Evolutionary conservation across 208 protist species (phyloP).

Genomic region (Herpetomonas tarakana): DNA sequence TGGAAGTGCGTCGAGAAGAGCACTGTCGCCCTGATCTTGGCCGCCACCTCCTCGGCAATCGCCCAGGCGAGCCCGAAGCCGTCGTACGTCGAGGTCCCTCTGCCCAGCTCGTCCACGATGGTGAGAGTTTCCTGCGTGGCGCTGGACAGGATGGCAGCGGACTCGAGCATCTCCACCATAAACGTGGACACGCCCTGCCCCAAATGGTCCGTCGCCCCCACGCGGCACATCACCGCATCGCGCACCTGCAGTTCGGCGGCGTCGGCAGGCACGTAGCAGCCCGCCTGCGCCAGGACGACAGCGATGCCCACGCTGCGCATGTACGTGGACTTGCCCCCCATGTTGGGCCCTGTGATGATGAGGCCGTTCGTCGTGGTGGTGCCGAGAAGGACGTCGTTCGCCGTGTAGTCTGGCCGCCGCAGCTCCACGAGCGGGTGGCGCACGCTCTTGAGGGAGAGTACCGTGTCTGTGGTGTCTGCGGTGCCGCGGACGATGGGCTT

Average conservation of each 20-base stretch:
- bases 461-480: background rate
- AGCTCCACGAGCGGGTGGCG: constrained; percentile 89
- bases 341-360: constrained; percentile 93
- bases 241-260: constrained; percentile 70
- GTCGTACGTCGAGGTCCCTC: constrained; percentile 99
- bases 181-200: constrained; percentile 97
- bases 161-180: constrained; percentile 99
- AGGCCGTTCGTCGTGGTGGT: constrained; percentile 74
- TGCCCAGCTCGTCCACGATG: constrained; percentile 99
- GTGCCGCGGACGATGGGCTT: constrained; percentile 64
- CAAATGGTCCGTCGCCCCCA: constrained; percentile 98
- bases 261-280: constrained; percentile 98
- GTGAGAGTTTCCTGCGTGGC: constrained; percentile 96
- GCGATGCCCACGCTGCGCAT: constrained; percentile 96
- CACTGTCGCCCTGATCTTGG: constrained; percentile 72
- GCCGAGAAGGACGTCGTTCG: constrained; percentile 77
- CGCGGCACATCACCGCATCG: constrained; percentile 97
- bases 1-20: constrained; percentile 99
- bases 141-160: constrained; percentile 92
- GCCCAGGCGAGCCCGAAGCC: constrained; percentile 99
- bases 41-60: constrained; percentile 96
- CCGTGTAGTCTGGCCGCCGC: constrained; percentile 68
- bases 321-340: constrained; percentile 99
- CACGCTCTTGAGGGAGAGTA: constrained; percentile 71
- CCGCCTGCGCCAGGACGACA: constrained; percentile 98